Evolutionary conservation across 352 stramenopile species (phyloP), one percentile per base, ranked within the genome.

Genomic region (Phytophthora europaea): DNA sequence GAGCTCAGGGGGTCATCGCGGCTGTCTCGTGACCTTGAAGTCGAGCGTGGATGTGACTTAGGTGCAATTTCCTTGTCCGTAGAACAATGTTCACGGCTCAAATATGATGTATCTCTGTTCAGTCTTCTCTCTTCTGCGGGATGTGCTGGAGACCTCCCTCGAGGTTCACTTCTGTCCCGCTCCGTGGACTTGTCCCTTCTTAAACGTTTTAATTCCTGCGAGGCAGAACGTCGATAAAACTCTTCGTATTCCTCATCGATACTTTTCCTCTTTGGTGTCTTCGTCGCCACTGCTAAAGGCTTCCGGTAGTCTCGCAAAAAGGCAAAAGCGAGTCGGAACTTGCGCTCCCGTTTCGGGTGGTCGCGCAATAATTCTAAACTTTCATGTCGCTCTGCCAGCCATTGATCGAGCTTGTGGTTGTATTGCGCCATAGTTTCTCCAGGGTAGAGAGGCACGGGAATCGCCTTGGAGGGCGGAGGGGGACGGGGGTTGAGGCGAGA

Each of bases 261-360:
- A 23, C 38, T 72, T 34, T 20, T 26, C 34, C 43, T 28, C 61
- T 26, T 23, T 58, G 33, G 18, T 18, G 22, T 66, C 38, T 58
- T 26, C 38, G 13, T 65, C 43, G n/a, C 8, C 15, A 15, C 7
- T 13, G 50, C n/a, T 9, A 13, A 22, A 50, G 16, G 18, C 43
- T 20, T 50, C 18, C 2, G 18, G 18, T 56, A 18, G 0, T 31
- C 50, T 60, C 57, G 18, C 3, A 40, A n/a, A 12, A 58, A 67
- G 15, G 67, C 67, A 28, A 75, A 75, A 18, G 53, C 33, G 26
- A 70, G 61, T 55, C 67, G 65, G n/a, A 75, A 28, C 6, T 60
- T 55, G 13, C 67, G 67, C 40, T 76, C 63, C 10, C 52, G 62
- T 28, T 58, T 67, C 22, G 55, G 26, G 18, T 64, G 36, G 2